These are phyloP conservation scores for Gyromitra esculenta DNA, from an alignment of 2,329 filamentous ascomycete genomes.

Conservation along the genomic window DNA sequence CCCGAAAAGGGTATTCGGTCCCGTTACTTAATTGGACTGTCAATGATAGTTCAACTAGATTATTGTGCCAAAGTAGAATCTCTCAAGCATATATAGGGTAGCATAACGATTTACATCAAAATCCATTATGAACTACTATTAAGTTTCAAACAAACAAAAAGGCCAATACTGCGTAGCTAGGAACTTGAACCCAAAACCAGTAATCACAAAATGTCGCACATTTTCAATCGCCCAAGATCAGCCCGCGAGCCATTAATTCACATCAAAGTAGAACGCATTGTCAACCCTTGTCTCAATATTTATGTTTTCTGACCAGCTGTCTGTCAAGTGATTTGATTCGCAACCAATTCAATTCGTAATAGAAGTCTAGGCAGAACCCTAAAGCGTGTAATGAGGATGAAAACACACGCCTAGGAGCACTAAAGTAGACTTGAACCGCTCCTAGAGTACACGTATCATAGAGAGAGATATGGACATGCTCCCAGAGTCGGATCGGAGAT, in stretches of 20 bases:
- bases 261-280: not conserved
- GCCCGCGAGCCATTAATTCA: not conserved
- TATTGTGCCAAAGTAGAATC: not conserved
- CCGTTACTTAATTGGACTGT: not conserved
- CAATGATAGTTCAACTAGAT: not conserved
- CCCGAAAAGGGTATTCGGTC: not conserved
- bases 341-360: not conserved
- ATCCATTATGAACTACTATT: not conserved
- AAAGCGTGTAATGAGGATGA: conserved; percentile 8
- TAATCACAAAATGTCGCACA: not conserved
- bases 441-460: not conserved
- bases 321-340: not conserved
- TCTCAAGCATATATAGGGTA: not conserved
- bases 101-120: not conserved
- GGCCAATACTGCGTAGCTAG: not conserved
- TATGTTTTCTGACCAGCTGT: not conserved
- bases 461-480: not conserved
- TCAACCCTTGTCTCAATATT: not conserved
- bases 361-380: not conserved
- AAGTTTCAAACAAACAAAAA: not conserved
- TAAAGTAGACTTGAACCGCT: not conserved
- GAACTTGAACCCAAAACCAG: not conserved
- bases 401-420: not conserved
- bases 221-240: not conserved
- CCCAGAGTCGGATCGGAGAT: conserved; percentile 4